Evolutionary conservation across 164 flowering plant genomes (phyloP).

Genomic region (Sextonia rubra): DNA sequence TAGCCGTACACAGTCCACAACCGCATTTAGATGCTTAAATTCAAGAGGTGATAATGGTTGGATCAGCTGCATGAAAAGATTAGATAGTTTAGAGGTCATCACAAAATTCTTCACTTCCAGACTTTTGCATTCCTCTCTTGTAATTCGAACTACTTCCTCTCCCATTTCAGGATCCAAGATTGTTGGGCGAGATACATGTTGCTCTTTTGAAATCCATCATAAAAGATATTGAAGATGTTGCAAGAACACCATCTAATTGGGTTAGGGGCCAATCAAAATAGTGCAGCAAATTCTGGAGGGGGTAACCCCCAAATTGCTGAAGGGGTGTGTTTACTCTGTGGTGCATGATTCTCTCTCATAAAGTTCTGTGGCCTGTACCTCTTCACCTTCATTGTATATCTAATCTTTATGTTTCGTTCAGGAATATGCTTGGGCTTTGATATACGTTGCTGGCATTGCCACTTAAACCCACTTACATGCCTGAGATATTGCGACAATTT

Average conservation of each 20-base stretch:
- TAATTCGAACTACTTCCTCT: neutral
- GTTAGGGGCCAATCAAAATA: constrained; percentile 55
- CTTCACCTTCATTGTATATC: neutral
- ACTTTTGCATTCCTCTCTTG: neutral
- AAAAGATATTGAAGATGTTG: constrained; percentile 95
- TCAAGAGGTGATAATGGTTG: no score
- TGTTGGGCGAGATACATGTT: constrained; percentile 81
- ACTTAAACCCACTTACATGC: constrained; percentile 84
- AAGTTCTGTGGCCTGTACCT: neutral
- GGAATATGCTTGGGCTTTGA: constrained; percentile 99
- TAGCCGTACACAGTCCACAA: no score
- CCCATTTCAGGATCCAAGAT: constrained; percentile 62
- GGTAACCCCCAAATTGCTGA: constrained; percentile 92
- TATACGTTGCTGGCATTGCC: constrained; percentile 72
- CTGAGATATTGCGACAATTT: constrained; percentile 81
- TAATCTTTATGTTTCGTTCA: constrained; percentile 19
- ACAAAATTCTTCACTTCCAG: neutral
- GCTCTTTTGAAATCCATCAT: constrained; percentile 65
- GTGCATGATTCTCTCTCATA: neutral
- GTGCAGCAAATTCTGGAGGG: constrained; percentile 77
- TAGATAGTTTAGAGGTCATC: no score
- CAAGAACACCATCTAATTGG: constrained; percentile 68
- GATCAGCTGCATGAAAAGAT: no score
- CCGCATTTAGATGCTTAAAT: no score
- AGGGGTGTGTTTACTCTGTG: constrained; percentile 49